phyloP scores from a whole-genome alignment of 768 basidiomycete genomes.

The Roridomyces roridus region DNA sequence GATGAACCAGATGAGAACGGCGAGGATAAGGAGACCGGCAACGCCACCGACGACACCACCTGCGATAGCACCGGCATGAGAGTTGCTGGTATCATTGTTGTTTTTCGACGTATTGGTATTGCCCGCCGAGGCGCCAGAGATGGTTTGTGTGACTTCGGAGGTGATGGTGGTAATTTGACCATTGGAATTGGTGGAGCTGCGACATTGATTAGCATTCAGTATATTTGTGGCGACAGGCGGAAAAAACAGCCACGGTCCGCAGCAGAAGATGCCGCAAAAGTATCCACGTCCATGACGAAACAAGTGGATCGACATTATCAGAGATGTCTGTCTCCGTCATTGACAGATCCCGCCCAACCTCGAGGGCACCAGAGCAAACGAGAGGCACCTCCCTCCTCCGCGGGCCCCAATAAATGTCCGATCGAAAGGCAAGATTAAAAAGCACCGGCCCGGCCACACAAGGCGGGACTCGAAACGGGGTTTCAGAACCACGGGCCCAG shows the following conservation, averaged over 20 bases:
- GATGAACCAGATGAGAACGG: constrained; percentile 33
- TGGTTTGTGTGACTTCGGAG: constrained; percentile 31
- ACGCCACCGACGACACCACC: constrained; percentile 59
- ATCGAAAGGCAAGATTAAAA: too few species aligned
- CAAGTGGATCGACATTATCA: too few species aligned
- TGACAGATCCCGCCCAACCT: not conserved
- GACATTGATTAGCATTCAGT: not conserved
- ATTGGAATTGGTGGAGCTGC: constrained; percentile 25
- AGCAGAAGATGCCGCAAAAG: not conserved
- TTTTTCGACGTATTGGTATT: constrained; percentile 9
- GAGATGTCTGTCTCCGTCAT: too few species aligned
- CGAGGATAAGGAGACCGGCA: constrained; percentile 32
- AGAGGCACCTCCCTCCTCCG: not conserved
- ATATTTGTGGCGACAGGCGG: not conserved
- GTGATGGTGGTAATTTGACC: constrained; percentile 38
- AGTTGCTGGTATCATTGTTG: not conserved
- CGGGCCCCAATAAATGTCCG: not conserved
- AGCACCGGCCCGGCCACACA: too few species aligned
- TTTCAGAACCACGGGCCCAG: too few species aligned
- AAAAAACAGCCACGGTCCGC: not conserved
- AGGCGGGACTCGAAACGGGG: too few species aligned
- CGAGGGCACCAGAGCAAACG: not conserved
- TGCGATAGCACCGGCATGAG: constrained; percentile 50
- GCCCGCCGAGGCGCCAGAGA: constrained; percentile 30
- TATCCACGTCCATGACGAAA: too few species aligned